Evolutionary conservation across 2,329 filamentous ascomycete genomes (phyloP).

Genomic region (Fusarium neocosmosporiellum): DNA sequence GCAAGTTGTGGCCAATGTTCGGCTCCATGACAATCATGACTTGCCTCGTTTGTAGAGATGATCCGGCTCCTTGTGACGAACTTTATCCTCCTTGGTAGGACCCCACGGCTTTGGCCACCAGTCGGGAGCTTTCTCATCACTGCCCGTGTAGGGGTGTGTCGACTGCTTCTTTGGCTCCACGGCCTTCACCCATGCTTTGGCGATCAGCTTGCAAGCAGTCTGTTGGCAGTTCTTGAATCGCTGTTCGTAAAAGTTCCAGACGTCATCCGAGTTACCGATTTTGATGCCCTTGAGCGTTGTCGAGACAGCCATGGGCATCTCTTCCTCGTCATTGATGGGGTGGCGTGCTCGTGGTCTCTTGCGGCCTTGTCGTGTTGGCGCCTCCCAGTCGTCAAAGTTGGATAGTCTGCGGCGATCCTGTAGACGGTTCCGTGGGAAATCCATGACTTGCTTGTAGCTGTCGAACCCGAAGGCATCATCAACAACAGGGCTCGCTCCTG

Average conservation of each 20-base stretch:
- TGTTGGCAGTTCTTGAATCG: constrained; percentile 77
- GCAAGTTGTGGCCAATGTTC: not conserved
- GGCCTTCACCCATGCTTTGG: constrained; percentile 80
- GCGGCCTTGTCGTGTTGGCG: constrained; percentile 43
- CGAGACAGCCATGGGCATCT: constrained; percentile 52
- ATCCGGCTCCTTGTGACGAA: constrained; percentile 79
- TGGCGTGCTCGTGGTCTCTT: constrained; percentile 52
- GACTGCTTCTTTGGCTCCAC: constrained; percentile 83
- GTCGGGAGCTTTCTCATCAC: constrained; percentile 69
- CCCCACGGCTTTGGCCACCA: constrained; percentile 75
- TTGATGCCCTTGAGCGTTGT: constrained; percentile 57
- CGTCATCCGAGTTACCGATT: constrained; percentile 64
- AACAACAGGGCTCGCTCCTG: constrained; percentile 49
- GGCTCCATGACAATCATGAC: not conserved
- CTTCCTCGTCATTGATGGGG: constrained; percentile 54
- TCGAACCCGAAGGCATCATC: constrained; percentile 48
- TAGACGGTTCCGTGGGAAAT: constrained; percentile 42
- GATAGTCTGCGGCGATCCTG: constrained; percentile 48
- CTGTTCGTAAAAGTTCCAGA: constrained; percentile 70
- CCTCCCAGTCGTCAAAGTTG: constrained; percentile 48
- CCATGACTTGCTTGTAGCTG: constrained; percentile 40
- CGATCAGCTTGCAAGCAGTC: constrained; percentile 76
- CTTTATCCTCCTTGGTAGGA: constrained; percentile 61
- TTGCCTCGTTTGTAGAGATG: constrained; percentile 76
- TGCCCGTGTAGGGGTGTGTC: constrained; percentile 77